phyloP scores from a whole-genome alignment of 2,329 filamentous ascomycete species.

The Colletotrichum costaricense region DNA sequence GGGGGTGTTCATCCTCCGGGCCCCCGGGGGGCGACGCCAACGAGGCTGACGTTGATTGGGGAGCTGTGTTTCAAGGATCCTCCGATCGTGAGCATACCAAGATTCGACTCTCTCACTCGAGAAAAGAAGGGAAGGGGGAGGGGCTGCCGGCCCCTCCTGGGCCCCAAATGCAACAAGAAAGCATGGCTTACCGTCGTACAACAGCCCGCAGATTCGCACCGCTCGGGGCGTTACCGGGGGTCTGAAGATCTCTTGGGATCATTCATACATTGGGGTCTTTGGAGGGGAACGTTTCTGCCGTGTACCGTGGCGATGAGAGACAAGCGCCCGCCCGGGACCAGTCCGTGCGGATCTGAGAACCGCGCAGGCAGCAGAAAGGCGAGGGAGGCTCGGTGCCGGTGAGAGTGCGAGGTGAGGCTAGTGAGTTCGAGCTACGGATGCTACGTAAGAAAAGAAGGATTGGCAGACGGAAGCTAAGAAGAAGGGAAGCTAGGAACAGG shows the following conservation, averaged over 20 bases:
- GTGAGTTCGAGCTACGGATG: neutral
- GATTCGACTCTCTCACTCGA: neutral
- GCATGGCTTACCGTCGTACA: slow-evolving; percentile 15
- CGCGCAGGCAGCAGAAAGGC: neutral
- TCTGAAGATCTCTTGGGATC: slow-evolving; percentile 25
- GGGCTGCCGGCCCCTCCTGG: neutral
- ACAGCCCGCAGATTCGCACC: slow-evolving; percentile 15
- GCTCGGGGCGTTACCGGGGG: slow-evolving; percentile 24
- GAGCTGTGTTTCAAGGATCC: slow-evolving; percentile 27
- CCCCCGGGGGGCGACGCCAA: neutral
- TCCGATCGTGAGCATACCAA: slow-evolving; percentile 23
- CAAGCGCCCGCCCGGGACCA: slow-evolving; percentile 27
- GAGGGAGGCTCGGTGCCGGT: neutral
- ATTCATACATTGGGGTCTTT: neutral
- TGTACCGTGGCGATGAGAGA: slow-evolving; percentile 28
- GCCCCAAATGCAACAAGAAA: neutral
- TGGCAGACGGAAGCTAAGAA: neutral
- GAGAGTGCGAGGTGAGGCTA: neutral
- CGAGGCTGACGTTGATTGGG: slow-evolving; percentile 32
- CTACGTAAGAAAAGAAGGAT: neutral
- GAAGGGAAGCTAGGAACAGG: neutral
- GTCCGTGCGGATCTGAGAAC: slow-evolving; percentile 35
- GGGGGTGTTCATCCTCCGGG: slow-evolving; percentile 7
- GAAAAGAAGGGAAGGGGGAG: neutral
- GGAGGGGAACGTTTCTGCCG: slow-evolving; percentile 15